Evolutionary conservation across 1,139 yeast species (phyloP), one percentile per base, ranked within the genome.

Genomic region (Suhomyces taliae): DNA sequence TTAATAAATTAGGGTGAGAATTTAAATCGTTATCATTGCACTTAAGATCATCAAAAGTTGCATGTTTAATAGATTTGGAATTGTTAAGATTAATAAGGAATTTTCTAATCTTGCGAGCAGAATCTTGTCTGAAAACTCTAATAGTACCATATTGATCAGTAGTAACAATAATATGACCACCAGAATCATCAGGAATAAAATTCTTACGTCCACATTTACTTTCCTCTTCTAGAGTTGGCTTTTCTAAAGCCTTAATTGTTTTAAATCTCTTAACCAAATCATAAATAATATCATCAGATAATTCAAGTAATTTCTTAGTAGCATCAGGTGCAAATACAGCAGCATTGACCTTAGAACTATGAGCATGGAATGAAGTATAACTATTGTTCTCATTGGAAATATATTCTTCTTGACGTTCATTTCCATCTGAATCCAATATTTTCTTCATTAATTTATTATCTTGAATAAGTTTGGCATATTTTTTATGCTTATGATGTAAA

Each of bases 281-380:
- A 61, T 78, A 90, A 4, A 90, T 81, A 4, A 87, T 81, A 60
- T 90, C 97, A 58, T 87, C 87, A 1, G 95, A 85, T 38, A 84
- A 70, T 41, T 85, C 84, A 43, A 90, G 65, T 12, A 86, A 69
- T 48, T 80, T 82, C 49, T 80, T 76, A 0, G 97, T 85, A 3
- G 72, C 70, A n/a, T 79, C 69, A 0, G 97, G 97, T 0, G 96
- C 97, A 67, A 90, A 82, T 0, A 82, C 59, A 0, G 96, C 93
- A 19, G 81, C 83, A 40, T 93, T 90, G 26, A 90, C 88, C 37
- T 81, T 78, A 0, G 85, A 72, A 56, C 81, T 82, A 64, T 87
- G 90, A 0, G 95, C 90, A 65, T 87, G 95, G 62, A 90, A 87
- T 5, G 87, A 76, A 4, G 87, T 75, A 61, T 82, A 82, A 51